phyloP scores from a whole-genome alignment of 345 rosid species.

The Dipteronia sinensis region DNA sequence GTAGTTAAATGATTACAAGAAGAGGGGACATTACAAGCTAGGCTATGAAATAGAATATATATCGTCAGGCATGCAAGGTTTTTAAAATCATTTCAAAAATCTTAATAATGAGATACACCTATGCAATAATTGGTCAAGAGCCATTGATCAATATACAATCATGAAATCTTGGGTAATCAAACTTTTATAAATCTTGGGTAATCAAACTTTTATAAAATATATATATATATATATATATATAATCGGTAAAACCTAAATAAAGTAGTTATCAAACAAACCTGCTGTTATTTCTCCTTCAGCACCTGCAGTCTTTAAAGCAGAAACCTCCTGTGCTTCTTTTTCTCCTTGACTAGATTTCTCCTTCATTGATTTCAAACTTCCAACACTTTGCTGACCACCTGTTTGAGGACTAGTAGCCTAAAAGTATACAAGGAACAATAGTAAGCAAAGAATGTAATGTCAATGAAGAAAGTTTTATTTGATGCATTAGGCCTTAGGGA shows the following conservation, averaged over 20 bases:
- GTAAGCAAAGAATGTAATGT: constrained; percentile 10
- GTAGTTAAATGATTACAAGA: not conserved
- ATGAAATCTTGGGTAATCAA: not conserved
- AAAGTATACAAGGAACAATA: constrained; percentile 15
- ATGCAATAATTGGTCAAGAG: not conserved
- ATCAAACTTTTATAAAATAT: not conserved
- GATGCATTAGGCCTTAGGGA: not conserved
- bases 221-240: not conserved
- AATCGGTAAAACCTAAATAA: not conserved
- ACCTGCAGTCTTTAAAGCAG: constrained; percentile 80
- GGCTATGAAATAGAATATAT: not conserved
- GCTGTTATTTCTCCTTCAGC: constrained; percentile 88
- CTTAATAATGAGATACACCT: not conserved
- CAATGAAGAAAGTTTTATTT: not conserved
- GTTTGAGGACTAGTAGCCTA: constrained; percentile 96
- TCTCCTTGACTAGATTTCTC: constrained; percentile 62
- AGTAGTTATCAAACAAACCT: constrained; percentile 44
- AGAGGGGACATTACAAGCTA: not conserved
- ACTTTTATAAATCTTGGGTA: not conserved
- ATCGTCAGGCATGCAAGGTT: not conserved
- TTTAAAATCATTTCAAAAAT: not conserved
- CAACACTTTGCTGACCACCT: constrained; percentile 64
- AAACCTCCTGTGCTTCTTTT: constrained; percentile 61
- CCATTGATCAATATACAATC: not conserved
- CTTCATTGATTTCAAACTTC: constrained; percentile 78